These are phyloP conservation scores for Fonsecaea erecta DNA, from an alignment of 2,329 filamentous ascomycete genomes.

Conservation along the genomic window DNA sequence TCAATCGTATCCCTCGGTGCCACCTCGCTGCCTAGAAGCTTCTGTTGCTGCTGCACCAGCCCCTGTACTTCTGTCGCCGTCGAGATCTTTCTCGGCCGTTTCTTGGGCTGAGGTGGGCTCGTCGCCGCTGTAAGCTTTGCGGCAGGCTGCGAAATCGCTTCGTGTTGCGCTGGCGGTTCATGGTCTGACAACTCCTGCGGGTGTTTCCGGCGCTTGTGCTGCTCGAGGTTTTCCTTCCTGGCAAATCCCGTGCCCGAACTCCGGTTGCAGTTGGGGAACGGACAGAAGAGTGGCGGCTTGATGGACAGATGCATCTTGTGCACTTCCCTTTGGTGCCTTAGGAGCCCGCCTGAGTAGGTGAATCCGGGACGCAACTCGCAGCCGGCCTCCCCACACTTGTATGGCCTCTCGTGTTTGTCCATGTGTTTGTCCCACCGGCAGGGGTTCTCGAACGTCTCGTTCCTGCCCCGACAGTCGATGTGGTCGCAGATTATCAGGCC, in stretches of 20 bases:
- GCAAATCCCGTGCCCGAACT: no score
- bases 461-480: constrained; percentile 68
- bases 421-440: constrained; percentile 99
- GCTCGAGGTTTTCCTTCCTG: no score
- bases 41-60: not conserved
- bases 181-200: constrained; percentile 18
- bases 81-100: constrained; percentile 22
- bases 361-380: constrained; percentile 93
- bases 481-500: constrained; percentile 79
- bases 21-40: constrained; percentile 13
- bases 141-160: constrained; percentile 5
- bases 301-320: no score
- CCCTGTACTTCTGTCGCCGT: constrained; percentile 6
- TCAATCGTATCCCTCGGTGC: not conserved
- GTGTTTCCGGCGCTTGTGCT: no score
- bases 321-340: no score
- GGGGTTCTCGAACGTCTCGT: constrained; percentile 73
- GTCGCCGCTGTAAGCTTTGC: not conserved
- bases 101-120: not conserved
- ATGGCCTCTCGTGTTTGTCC: constrained; percentile 96
- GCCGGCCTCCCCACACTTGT: constrained; percentile 78
- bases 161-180: not conserved
- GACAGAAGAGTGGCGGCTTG: no score
- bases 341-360: constrained; percentile 69
- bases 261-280: no score